Base-by-base conservation (phyloP, 768 basidiomycete species). In the Russula ochroleuca region DNA sequence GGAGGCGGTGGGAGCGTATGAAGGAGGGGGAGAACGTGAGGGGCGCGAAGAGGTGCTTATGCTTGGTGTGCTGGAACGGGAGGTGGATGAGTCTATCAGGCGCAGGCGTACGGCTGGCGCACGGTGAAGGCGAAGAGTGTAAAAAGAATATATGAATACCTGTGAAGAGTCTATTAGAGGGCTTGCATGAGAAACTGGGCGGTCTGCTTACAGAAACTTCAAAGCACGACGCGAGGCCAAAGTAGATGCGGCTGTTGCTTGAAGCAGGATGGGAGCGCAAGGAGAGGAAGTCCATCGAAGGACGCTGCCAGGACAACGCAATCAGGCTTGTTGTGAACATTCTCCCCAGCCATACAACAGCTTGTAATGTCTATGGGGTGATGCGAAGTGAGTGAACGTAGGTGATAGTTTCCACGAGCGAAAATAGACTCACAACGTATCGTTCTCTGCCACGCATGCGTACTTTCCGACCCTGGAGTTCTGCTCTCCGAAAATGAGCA, bases 71-170 rank as follows among this genome's bases (percentile, higher is more conserved):
- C 28, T 38, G 49, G 66, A 37, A 71, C 71, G 53, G 69, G 74
- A 63, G 81, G 80, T 14, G 76, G 70, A 53, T 79, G 83, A 81
- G 69, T 87, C 81, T 50, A 90, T 79, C 28, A 92, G 82, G 49
- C 87, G 85, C 28, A 92, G 82, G 49, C 87, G 85, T 56, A 92
- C 84, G 2, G 82, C 70, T 11, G 90, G 88, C 1, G 90, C 87
- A 19, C 81, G 84, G 62, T 86, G 85, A 7, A 91, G 72, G 41
- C 81, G 83, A 38, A 92, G 77, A 17, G 83, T 76, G 54, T 79
- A 75, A 62, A 77, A 80, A 4, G 86, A 89, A 37, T 76, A 70
- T 13, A 77, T 67, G 59, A 82, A 74, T 49, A 81, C 75, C 90
- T 91, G 65, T 5, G 28, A 21, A 55, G 19, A 1, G 17, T n/a